These are phyloP conservation scores for Physcomitrium patens DNA, from an alignment of 225 moss, liverwort and hornwort genomes.

Conservation along the genomic window DNA sequence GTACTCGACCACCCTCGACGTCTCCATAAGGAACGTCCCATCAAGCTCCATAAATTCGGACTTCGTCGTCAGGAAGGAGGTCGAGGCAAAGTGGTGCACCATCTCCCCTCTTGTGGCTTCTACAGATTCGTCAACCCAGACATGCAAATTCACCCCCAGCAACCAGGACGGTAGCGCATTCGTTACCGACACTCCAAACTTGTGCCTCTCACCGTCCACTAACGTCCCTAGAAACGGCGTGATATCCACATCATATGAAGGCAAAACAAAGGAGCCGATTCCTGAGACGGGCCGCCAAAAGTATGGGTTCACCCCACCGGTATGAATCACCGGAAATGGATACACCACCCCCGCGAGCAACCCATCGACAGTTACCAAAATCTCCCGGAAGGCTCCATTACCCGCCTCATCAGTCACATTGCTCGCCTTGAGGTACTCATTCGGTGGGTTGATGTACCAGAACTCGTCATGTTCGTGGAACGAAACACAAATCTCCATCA, in stretches of 20 bases:
- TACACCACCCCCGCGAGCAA: constrained; percentile 58
- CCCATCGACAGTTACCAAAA: constrained; percentile 61
- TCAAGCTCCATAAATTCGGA: constrained; percentile 41
- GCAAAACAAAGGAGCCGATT: constrained; percentile 79
- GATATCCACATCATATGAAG: constrained; percentile 72
- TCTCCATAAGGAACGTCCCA: constrained; percentile 49
- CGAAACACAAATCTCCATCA: constrained; percentile 72
- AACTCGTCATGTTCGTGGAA: constrained; percentile 75
- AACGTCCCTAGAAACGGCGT: constrained; percentile 72
- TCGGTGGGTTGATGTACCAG: constrained; percentile 80
- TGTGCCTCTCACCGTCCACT: constrained; percentile 48
- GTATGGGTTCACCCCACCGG: constrained; percentile 74
- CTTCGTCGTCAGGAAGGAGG: constrained; percentile 18
- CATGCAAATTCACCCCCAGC: constrained; percentile 65
- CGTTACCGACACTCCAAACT: constrained; percentile 46
- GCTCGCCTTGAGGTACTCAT: constrained; percentile 48
- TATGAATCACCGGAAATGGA: constrained; percentile 80
- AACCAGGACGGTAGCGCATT: constrained; percentile 69
- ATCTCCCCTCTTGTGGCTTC: constrained; percentile 44
- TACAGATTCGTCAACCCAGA: constrained; percentile 58
- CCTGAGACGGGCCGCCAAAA: constrained; percentile 81
- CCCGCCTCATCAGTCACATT: constrained; percentile 45
- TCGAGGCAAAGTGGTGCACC: constrained; percentile 40
- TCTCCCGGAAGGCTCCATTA: constrained; percentile 73
- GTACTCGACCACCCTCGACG: constrained; percentile 43